phyloP scores from a whole-genome alignment of 2,329 filamentous ascomycete genomes.

The Penicillium expansum region DNA sequence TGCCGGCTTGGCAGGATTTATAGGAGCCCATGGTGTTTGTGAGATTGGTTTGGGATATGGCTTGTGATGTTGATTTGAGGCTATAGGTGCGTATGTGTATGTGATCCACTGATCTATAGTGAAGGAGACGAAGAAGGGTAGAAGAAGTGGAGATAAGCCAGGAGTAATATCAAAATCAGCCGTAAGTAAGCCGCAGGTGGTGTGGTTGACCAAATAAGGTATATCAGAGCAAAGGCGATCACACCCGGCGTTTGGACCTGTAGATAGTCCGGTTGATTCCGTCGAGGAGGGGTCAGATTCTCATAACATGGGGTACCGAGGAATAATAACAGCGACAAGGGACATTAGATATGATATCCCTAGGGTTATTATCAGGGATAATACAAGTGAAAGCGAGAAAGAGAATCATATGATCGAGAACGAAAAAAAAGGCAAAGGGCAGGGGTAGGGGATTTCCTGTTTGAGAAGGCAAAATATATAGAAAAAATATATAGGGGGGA shows the following conservation, averaged over 20 bases:
- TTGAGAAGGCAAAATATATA: constrained; percentile 2
- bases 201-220: constrained; percentile 1
- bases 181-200: constrained; percentile 7
- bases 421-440: neutral
- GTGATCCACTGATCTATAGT: constrained; percentile 9
- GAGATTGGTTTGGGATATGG: neutral
- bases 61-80: neutral
- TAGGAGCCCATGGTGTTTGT: constrained; percentile 30
- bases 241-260: neutral
- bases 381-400: neutral
- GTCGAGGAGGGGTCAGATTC: constrained; percentile 13
- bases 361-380: neutral
- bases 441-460: constrained; percentile 4
- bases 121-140: neutral
- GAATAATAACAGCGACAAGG: constrained; percentile 2
- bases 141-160: constrained; percentile 3
- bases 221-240: constrained; percentile 3
- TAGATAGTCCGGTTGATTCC: constrained; percentile 1
- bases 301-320: constrained; percentile 15
- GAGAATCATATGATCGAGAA: constrained; percentile 3
- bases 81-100: neutral
- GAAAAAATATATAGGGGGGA: neutral
- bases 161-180: neutral
- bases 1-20: constrained; percentile 30
- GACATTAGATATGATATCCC: neutral